phyloP scores from a whole-genome alignment of 805 yeast species.

The Debaryomyces prosopidis region DNA sequence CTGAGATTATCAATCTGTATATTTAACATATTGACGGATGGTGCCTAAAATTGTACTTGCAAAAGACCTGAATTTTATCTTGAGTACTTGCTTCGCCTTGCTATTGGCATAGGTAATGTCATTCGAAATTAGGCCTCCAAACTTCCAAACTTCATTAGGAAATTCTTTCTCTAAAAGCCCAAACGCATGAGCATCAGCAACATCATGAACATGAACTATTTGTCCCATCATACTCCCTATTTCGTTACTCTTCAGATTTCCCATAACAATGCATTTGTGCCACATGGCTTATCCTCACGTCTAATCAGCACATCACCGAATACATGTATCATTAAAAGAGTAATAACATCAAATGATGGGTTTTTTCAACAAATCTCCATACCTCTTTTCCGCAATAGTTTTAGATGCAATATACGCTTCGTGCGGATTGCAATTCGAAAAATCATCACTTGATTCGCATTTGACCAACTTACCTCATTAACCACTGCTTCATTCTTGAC shows the following conservation, averaged over 20 bases:
- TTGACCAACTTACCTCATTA: constrained; percentile 17
- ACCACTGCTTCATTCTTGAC: constrained; percentile 13
- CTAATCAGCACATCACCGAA: constrained; percentile 13
- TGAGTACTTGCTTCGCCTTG: constrained; percentile 22
- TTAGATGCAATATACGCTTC: constrained; percentile 19
- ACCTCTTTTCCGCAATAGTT: constrained; percentile 17
- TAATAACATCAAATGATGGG: constrained; percentile 15
- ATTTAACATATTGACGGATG: constrained; percentile 27
- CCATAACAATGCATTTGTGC: not conserved
- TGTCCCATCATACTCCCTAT: not conserved
- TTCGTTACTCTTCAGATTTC: not conserved
- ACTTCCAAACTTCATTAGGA: constrained; percentile 11
- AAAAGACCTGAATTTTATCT: constrained; percentile 36
- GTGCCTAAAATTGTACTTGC: constrained; percentile 43
- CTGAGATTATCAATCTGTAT: too few relatives aligned
- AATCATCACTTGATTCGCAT: constrained; percentile 14
- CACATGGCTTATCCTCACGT: not conserved
- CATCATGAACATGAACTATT: constrained; percentile 2
- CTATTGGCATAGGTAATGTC: not conserved
- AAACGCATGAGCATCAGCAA: constrained; percentile 10
- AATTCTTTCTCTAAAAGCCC: constrained; percentile 17
- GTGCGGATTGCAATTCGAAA: constrained; percentile 3
- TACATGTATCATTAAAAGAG: constrained; percentile 19
- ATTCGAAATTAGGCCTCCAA: not conserved
- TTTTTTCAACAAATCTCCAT: constrained; percentile 15